Evolutionary conservation across 768 basidiomycete genomes (phyloP).

Genomic region (Lactarius psammicola): DNA sequence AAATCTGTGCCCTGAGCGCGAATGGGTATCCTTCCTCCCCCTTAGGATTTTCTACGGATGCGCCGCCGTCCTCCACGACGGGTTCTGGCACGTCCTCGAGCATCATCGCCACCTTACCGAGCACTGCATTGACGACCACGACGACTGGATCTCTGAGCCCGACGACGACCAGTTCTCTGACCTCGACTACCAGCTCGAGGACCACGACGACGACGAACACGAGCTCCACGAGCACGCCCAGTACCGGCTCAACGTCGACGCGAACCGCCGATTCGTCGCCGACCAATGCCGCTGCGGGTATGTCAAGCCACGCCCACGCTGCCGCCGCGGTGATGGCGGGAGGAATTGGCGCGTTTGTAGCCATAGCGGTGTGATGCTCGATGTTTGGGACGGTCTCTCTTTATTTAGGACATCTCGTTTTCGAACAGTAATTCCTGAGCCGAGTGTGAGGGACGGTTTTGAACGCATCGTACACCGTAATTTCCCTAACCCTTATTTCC

Average conservation of each 20-base stretch:
- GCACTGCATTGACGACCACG: no score
- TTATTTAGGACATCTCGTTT: not conserved
- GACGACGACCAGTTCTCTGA: no score
- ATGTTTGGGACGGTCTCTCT: not conserved
- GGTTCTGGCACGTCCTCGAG: not conserved
- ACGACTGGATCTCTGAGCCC: not conserved
- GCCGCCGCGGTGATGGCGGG: conserved; percentile 12
- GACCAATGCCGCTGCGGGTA: not conserved
- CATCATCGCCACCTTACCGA: not conserved
- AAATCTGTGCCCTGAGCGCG: not conserved
- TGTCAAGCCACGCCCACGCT: not conserved
- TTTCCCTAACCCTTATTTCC: no score
- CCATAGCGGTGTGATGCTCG: not conserved
- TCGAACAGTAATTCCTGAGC: not conserved
- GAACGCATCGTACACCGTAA: no score
- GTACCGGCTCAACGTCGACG: not conserved
- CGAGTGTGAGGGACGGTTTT: no score
- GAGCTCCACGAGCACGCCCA: not conserved
- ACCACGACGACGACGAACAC: not conserved
- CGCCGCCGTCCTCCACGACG: not conserved
- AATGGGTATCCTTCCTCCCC: not conserved
- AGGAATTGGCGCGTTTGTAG: conserved; percentile 11
- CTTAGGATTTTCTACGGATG: not conserved
- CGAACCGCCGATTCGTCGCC: not conserved
- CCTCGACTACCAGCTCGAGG: not conserved